These are phyloP conservation scores for Saraca asoca DNA, from an alignment of 331 rosid genomes.

Conservation along the genomic window DNA sequence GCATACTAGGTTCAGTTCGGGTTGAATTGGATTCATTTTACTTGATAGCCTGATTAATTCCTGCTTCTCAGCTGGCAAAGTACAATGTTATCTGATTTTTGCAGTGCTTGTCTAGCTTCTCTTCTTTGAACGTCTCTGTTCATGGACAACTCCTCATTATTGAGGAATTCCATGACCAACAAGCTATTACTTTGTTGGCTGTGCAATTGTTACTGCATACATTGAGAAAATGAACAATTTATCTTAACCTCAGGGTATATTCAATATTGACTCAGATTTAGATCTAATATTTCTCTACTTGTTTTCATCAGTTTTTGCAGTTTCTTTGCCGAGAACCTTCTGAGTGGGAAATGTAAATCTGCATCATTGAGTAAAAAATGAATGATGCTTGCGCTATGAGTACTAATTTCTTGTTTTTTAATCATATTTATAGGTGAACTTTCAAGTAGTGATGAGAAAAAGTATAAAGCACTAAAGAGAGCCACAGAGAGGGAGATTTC, in stretches of 20 bases:
- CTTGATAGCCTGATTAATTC: conserved; percentile 4
- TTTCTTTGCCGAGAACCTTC: neutral
- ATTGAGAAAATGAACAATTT: neutral
- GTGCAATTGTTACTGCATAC: neutral
- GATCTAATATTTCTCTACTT: neutral
- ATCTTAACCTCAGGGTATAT: neutral
- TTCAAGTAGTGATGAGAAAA: conserved; percentile 97
- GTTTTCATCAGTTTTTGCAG: neutral
- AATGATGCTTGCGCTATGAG: neutral
- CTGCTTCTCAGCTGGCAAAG: neutral
- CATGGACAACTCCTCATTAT: too few species aligned
- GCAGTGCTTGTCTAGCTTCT: neutral
- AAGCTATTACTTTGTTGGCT: too few species aligned
- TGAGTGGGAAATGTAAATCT: neutral
- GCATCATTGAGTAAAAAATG: conserved; percentile 15
- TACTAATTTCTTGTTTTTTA: neutral
- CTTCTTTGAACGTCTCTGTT: neutral
- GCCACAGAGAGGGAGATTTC: conserved; percentile 99
- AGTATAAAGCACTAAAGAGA: conserved; percentile 94
- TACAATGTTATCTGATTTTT: neutral
- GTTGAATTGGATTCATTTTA: conserved; percentile 14
- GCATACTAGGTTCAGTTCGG: conserved; percentile 1
- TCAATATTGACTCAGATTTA: neutral
- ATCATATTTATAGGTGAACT: conserved; percentile 66
- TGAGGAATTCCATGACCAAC: too few species aligned